Conservation (phyloP, 2,329 filamentous ascomycete species). For the Phialophora expanda region DNA sequence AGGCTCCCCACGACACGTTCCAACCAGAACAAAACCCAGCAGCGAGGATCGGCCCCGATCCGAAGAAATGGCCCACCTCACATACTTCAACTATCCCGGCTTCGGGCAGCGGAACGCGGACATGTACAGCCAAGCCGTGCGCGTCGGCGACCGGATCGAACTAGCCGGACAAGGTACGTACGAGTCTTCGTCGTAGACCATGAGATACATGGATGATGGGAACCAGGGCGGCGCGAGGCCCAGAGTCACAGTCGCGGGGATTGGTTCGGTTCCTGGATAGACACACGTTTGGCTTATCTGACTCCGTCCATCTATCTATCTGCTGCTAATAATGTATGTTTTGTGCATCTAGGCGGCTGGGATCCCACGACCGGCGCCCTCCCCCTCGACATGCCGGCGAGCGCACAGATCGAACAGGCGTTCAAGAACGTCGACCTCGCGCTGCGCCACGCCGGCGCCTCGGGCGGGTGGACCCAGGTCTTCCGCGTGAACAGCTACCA, state of each 20-base stretch:
- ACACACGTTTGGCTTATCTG: too few relatives aligned
- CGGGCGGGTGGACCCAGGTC: conserved; percentile 62
- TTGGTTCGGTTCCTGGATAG: too few relatives aligned
- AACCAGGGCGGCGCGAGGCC: too few relatives aligned
- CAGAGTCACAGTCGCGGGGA: background rate
- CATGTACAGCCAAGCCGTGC: conserved; percentile 56
- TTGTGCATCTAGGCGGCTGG: conserved; percentile 10
- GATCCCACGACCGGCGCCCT: background rate
- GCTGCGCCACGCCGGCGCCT: conserved; percentile 59
- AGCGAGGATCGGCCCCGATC: too few relatives aligned
- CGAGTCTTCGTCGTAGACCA: too few relatives aligned
- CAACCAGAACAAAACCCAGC: too few relatives aligned
- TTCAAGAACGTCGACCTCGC: conserved; percentile 63
- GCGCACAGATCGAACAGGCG: conserved; percentile 56
- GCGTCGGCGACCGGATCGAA: conserved; percentile 56
- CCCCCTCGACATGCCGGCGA: background rate
- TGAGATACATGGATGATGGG: too few relatives aligned
- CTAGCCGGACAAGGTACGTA: conserved; percentile 56
- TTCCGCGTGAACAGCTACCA: conserved; percentile 57
- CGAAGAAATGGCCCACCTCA: conserved; percentile 10
- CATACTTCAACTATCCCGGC: conserved; percentile 14
- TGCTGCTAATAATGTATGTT: too few relatives aligned
- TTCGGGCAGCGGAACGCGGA: background rate
- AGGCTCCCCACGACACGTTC: too few relatives aligned
- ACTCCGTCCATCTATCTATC: too few relatives aligned